Evolutionary conservation across 306 rosid species (phyloP).

Genomic region (Phaseolus lunatus): DNA sequence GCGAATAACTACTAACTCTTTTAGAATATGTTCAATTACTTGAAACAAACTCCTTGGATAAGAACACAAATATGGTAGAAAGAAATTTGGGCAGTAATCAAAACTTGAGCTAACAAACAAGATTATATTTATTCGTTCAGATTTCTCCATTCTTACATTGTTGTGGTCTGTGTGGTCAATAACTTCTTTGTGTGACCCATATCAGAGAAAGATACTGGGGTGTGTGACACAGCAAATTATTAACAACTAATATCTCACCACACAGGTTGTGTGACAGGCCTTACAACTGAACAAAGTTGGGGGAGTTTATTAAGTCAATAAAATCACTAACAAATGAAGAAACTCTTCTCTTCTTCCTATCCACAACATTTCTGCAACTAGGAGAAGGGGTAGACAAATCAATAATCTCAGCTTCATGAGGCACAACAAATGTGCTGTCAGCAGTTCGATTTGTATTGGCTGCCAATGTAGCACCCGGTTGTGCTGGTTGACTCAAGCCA

Average conservation of each 20-base stretch:
- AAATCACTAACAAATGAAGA: constrained; percentile 53
- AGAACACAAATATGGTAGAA: not conserved
- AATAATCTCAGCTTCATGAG: constrained; percentile 65
- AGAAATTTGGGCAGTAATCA: not conserved
- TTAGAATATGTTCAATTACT: not conserved
- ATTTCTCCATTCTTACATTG: constrained; percentile 18
- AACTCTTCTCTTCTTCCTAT: constrained; percentile 65
- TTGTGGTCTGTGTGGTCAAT: not conserved
- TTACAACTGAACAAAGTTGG: constrained; percentile 70
- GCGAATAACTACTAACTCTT: not conserved
- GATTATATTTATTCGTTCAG: constrained; percentile 21
- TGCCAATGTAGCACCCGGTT: constrained; percentile 23
- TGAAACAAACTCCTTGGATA: not conserved
- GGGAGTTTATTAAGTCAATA: constrained; percentile 80
- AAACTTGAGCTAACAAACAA: constrained; percentile 9
- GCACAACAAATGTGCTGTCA: constrained; percentile 35
- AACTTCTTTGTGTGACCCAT: constrained; percentile 13
- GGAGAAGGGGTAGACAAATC: constrained; percentile 90
- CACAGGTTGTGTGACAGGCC: constrained; percentile 17
- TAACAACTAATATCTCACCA: constrained; percentile 34
- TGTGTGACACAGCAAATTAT: constrained; percentile 19
- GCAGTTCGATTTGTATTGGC: constrained; percentile 32
- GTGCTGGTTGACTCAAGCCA: constrained; percentile 44
- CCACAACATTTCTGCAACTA: constrained; percentile 55
- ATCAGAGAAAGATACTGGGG: constrained; percentile 45